Evolutionary conservation across 345 rosid species (phyloP).

Genomic region (Gossypium thurberi): DNA sequence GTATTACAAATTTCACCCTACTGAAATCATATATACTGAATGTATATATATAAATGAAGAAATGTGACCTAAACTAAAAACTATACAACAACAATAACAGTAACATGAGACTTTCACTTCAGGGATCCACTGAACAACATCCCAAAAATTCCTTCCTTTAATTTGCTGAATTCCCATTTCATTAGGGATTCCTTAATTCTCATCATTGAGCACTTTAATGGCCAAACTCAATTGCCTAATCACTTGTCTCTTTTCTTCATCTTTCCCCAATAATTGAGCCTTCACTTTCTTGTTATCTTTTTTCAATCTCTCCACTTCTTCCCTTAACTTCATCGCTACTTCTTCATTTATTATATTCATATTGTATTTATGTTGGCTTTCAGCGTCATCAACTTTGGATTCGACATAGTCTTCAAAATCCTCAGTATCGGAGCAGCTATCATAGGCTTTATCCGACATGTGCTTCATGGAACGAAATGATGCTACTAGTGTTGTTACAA

Average conservation of each 20-base stretch:
- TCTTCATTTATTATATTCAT: slow-evolving; percentile 18
- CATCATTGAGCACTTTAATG: slow-evolving; percentile 43
- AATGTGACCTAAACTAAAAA: too few relatives aligned
- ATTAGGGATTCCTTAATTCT: slow-evolving; percentile 33
- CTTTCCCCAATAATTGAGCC: slow-evolving; percentile 45
- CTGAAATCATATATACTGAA: too few relatives aligned
- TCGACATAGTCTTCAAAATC: slow-evolving; percentile 45
- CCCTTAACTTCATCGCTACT: slow-evolving; percentile 44
- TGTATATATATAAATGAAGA: too few relatives aligned
- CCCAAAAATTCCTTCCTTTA: slow-evolving; percentile 31
- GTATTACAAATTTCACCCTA: too few relatives aligned
- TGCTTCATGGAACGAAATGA: too few relatives aligned
- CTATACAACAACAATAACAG: neutral
- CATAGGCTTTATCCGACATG: slow-evolving; percentile 22
- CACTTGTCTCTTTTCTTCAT: slow-evolving; percentile 73
- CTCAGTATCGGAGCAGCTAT: slow-evolving; percentile 36
- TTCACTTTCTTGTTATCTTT: slow-evolving; percentile 33
- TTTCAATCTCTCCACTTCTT: slow-evolving; percentile 39
- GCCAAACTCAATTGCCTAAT: slow-evolving; percentile 61
- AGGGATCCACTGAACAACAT: slow-evolving; percentile 31
- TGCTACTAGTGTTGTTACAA: slow-evolving; percentile 6
- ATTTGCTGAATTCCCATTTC: slow-evolving; percentile 32
- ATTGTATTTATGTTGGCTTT: slow-evolving; percentile 19
- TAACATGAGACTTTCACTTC: slow-evolving; percentile 9
- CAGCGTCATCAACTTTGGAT: slow-evolving; percentile 76